phyloP scores from a whole-genome alignment of 345 rosid species.

The Citrus reticulata region DNA sequence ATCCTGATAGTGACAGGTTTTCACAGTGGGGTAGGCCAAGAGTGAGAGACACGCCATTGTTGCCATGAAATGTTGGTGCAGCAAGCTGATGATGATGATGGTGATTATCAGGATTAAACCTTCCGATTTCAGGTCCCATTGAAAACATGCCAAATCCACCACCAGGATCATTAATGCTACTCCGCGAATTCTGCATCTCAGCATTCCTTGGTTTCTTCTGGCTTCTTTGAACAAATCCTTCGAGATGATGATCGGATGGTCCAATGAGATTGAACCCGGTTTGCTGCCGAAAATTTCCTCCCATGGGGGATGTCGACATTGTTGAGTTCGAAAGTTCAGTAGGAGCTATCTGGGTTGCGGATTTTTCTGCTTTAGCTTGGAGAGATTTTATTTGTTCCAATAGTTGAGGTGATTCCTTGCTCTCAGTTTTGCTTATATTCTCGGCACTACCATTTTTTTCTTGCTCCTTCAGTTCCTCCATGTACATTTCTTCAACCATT shows the following conservation, averaged over 20 bases:
- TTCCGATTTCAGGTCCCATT: slow-evolving; percentile 33
- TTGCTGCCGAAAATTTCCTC: slow-evolving; percentile 24
- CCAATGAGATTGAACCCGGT: slow-evolving; percentile 36
- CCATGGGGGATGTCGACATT: slow-evolving; percentile 32
- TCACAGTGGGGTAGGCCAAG: slow-evolving; percentile 61
- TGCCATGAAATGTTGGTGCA: slow-evolving; percentile 37
- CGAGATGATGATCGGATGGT: slow-evolving; percentile 24
- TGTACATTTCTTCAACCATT: slow-evolving; percentile 81
- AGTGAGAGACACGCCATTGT: slow-evolving; percentile 56
- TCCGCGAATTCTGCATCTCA: slow-evolving; percentile 27
- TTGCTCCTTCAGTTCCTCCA: slow-evolving; percentile 51
- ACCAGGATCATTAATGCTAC: slow-evolving; percentile 18
- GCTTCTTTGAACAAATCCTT: slow-evolving; percentile 29
- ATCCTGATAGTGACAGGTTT: slow-evolving; percentile 33
- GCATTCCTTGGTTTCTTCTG: slow-evolving; percentile 38
- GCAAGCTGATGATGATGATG: slow-evolving; percentile 5
- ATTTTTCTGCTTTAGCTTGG: slow-evolving; percentile 22
- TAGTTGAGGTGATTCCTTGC: slow-evolving; percentile 12
- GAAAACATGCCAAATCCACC: slow-evolving; percentile 36
- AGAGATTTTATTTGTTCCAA: slow-evolving; percentile 22
- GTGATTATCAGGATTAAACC: slow-evolving; percentile 41
- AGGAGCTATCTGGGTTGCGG: slow-evolving; percentile 17
- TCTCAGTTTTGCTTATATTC: slow-evolving; percentile 17
- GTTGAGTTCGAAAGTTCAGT: slow-evolving; percentile 29
- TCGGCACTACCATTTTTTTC: slow-evolving; percentile 23